Conservation (phyloP, 2,329 filamentous ascomycete genomes). For the Penicillium sp. region DNA sequence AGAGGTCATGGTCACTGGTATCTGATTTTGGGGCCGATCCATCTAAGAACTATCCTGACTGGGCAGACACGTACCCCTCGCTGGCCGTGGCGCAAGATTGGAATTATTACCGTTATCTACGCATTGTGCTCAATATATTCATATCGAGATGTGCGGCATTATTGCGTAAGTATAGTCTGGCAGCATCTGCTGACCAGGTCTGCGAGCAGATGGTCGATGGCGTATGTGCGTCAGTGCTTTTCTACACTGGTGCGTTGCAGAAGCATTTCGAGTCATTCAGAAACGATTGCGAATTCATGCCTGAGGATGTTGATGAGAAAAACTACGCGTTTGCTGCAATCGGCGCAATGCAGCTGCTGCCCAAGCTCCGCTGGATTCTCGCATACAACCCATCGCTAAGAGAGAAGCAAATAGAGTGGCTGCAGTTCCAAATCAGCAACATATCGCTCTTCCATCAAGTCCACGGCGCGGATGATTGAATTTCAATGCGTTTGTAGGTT, state of each 20-base stretch:
- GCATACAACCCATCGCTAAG: background rate
- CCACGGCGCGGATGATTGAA: background rate
- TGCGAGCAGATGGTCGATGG: conserved; percentile 8
- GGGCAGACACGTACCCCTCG: conserved; percentile 4
- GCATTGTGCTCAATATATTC: conserved; percentile 6
- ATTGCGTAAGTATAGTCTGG: background rate
- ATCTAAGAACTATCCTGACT: background rate
- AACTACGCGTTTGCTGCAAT: background rate
- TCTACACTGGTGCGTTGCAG: conserved; percentile 2
- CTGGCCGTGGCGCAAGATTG: conserved; percentile 3
- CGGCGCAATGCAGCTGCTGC: conserved; percentile 3
- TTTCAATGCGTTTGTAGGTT: background rate
- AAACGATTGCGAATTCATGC: background rate
- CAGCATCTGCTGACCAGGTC: background rate
- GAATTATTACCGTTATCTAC: conserved; percentile 5
- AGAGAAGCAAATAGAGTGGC: background rate
- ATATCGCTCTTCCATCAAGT: background rate
- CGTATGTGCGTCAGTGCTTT: background rate
- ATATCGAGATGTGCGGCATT: conserved; percentile 6
- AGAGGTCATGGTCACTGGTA: background rate
- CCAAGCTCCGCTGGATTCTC: conserved; percentile 5
- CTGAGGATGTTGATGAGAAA: background rate
- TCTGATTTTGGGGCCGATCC: background rate
- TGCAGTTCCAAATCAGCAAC: background rate
- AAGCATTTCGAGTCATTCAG: background rate